Percentiles rank a stretch among this genome's conserved stretches.
Conservation (phyloP, 805 yeast species). For the Saccharomycopsis schoenii region DNA sequence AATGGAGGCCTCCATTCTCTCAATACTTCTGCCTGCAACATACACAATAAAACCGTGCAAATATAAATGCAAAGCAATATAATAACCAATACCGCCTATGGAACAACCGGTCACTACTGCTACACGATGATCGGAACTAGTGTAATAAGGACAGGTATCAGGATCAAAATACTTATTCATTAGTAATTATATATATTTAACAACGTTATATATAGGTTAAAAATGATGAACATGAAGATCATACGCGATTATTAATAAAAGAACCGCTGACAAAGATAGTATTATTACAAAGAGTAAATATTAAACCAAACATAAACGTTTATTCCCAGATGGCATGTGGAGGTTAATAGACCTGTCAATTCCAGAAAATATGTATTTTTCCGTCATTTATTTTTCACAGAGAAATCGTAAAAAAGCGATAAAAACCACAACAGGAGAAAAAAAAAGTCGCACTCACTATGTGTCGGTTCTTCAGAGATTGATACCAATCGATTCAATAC, state of each 20-base stretch:
- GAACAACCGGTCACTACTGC: conserved; percentile 70
- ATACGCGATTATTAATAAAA: too few relatives aligned
- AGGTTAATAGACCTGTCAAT: not conserved
- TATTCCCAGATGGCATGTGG: not conserved
- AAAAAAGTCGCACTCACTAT: not conserved
- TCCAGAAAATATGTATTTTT: not conserved
- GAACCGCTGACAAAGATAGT: too few relatives aligned
- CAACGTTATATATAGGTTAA: not conserved
- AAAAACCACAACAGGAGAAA: not conserved
- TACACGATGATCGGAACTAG: conserved; percentile 42
- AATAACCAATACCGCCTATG: conserved; percentile 73
- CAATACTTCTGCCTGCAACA: conserved; percentile 57
- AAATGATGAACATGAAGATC: not conserved
- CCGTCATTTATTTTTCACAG: not conserved
- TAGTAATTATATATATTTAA: not conserved
- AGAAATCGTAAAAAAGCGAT: not conserved
- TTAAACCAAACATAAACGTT: not conserved
- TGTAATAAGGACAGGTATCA: conserved; percentile 42
- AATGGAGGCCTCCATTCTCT: conserved; percentile 48
- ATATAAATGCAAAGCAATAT: conserved; percentile 62
- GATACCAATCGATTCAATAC: too few relatives aligned
- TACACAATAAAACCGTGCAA: conserved; percentile 72
- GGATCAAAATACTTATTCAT: conserved; percentile 29
- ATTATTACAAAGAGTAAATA: too few relatives aligned
- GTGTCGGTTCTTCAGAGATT: not conserved